Base-by-base conservation (phyloP, 2,329 filamentous ascomycete genomes). In the Raffaelea deltoideospora region DNA sequence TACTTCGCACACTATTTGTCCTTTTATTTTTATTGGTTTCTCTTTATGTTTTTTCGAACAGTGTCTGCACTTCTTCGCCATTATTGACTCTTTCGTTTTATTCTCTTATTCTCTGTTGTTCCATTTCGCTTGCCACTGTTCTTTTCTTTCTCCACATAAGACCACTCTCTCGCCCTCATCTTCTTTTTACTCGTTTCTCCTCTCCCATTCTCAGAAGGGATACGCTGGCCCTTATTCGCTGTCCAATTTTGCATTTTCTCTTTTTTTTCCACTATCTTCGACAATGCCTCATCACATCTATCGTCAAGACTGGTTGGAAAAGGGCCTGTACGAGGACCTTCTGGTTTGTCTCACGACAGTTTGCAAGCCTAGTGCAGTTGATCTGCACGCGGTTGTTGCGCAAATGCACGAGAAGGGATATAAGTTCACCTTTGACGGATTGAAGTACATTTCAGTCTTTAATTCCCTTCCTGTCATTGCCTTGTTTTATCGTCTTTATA, bases 251-350 rank as follows among this genome's bases (percentile, higher is more conserved):
- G n/a, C n/a, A n/a, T n/a, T n/a, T n/a, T n/a, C n/a, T n/a, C n/a
- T n/a, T n/a, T n/a, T n/a, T n/a, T n/a, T n/a, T n/a, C n/a, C n/a
- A n/a, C n/a, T n/a, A n/a, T n/a, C n/a, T n/a, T n/a, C n/a, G n/a
- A n/a, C n/a, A n/a, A 31, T 8, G 4, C 30, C 10, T 28, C 9
- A 28, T 10, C 18, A 29, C 3, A 19, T n/a, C 15, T 41, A 21
- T 44, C 35, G 37, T 11, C 37, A 48, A 44, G 54, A 50, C 24
- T 69, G 64, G 64, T 56, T 56, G 21, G 47, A 41, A 1, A 42
- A 54, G 5, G 49, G 52, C 9, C 53, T 58, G 15, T 62, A 68
- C 32, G 50, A 61, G 40, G 60, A 62, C 29, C 58, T 69, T 30
- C 53, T 69, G 26, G 38, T 59, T 7, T 56, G 55, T 21, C 40